Conservation (phyloP, 257 asterid species). For the Przewalskia tangutica region DNA sequence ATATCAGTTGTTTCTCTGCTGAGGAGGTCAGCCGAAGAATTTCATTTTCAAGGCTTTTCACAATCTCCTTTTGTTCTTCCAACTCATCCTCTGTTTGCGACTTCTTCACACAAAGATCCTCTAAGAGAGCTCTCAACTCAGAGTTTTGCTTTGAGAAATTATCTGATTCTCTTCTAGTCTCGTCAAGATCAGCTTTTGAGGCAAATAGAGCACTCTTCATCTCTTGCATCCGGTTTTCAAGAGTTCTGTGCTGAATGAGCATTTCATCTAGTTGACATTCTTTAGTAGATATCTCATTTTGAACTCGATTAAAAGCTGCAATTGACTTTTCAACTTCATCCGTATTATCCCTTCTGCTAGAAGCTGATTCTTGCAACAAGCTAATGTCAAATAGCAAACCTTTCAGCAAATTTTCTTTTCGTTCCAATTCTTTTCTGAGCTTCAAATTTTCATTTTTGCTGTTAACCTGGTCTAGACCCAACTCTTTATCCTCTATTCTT, state of each 20-base stretch:
- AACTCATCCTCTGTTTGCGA: conserved; percentile 52
- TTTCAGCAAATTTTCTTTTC: conserved; percentile 50
- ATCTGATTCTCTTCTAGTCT: conserved; percentile 35
- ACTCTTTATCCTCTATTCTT: conserved; percentile 20
- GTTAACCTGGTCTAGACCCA: conserved; percentile 21
- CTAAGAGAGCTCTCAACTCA: conserved; percentile 45
- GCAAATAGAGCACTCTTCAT: conserved; percentile 39
- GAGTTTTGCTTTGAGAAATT: conserved; percentile 48
- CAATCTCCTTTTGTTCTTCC: conserved; percentile 50
- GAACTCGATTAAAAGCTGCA: conserved; percentile 39
- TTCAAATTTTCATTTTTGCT: conserved; percentile 22
- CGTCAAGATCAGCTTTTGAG: conserved; percentile 44
- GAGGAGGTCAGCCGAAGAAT: conserved; percentile 48
- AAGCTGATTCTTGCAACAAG: conserved; percentile 80
- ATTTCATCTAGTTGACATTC: conserved; percentile 38
- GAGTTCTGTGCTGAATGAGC: conserved; percentile 29
- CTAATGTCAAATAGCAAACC: conserved; percentile 82
- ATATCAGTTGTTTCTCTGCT: conserved; percentile 30
- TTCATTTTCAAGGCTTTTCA: conserved; percentile 58
- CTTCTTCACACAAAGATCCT: conserved; percentile 57
- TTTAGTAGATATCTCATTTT: conserved; percentile 49
- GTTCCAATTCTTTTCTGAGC: conserved; percentile 55
- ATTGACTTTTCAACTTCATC: conserved; percentile 57
- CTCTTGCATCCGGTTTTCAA: conserved; percentile 29
- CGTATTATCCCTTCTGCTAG: conserved; percentile 55